A percentile compares a stretch with the other conserved stretches of the same genome.
phyloP scores from a whole-genome alignment of 768 basidiomycete species.

The Suillus plorans region DNA sequence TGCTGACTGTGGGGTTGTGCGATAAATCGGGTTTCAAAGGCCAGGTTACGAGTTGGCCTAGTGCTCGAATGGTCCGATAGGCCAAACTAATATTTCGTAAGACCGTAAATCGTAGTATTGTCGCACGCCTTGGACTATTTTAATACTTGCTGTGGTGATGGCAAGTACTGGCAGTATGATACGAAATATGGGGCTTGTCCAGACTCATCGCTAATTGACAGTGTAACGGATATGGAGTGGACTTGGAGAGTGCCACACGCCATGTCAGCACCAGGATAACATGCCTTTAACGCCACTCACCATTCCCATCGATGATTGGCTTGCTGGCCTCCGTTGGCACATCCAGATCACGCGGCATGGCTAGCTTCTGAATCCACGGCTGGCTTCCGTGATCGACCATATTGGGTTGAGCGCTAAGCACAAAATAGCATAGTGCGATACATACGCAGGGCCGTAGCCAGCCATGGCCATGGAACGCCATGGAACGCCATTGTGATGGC shows the following conservation, averaged over 20 bases:
- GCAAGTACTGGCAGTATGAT: neutral
- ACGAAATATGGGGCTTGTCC: neutral
- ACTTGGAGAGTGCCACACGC: neutral
- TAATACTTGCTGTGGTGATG: neutral
- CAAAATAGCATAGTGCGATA: neutral
- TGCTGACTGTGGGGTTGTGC: neutral
- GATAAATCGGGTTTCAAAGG: neutral
- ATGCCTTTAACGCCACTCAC: neutral
- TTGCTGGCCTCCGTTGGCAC: neutral
- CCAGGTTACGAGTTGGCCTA: neutral
- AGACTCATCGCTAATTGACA: neutral
- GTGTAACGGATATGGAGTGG: neutral
- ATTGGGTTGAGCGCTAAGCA: neutral
- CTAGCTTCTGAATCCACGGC: neutral
- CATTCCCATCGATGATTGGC: neutral
- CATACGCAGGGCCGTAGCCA: neutral
- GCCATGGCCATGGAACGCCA: neutral
- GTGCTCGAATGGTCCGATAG: neutral
- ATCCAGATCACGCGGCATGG: neutral
- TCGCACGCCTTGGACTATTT: neutral
- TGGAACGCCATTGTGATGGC: neutral
- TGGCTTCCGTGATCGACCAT: neutral
- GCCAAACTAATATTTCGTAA: neutral
- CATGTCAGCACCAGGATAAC: neutral
- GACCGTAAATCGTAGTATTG: neutral